These are phyloP conservation scores for Athelia psychrophila DNA, from an alignment of 1,284 basidiomycete species.

Conservation along the genomic window DNA sequence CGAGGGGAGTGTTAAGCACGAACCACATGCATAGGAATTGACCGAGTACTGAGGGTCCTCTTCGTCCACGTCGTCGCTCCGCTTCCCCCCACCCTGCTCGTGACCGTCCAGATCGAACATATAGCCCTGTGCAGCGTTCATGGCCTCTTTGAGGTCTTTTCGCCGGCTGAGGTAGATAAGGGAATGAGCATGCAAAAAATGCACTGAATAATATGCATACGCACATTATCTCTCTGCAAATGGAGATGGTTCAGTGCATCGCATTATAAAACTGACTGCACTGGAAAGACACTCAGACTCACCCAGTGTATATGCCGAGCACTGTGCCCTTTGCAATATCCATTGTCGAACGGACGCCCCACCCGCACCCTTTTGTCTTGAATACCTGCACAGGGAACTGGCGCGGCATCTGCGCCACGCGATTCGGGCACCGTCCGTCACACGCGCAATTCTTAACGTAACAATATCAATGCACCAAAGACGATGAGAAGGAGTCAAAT, in stretches of 20 bases:
- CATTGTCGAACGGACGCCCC: conserved; percentile 7
- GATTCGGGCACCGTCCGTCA: conserved; percentile 2
- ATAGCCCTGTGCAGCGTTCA: background rate
- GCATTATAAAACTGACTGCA: background rate
- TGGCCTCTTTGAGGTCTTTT: background rate
- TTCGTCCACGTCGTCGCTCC: background rate
- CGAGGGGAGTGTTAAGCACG: too few relatives aligned
- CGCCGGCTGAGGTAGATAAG: background rate
- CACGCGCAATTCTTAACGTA: background rate
- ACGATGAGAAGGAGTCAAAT: background rate
- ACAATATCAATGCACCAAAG: too few relatives aligned
- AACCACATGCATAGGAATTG: background rate
- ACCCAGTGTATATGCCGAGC: conserved; percentile 9
- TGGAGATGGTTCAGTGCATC: background rate
- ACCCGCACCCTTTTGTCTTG: conserved; percentile 8
- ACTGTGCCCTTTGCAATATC: conserved; percentile 6
- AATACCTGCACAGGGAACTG: conserved; percentile 8
- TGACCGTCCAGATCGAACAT: background rate
- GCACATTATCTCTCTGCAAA: background rate
- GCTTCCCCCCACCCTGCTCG: background rate
- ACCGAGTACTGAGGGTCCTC: background rate
- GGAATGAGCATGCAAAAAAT: background rate
- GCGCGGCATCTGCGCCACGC: conserved; percentile 9
- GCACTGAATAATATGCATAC: background rate
- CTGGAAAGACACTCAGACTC: background rate